Percentiles rank a stretch among this genome's conserved stretches.
phyloP scores from a whole-genome alignment of 225 moss, liverwort and hornwort species.

The Polytrichum commune region DNA sequence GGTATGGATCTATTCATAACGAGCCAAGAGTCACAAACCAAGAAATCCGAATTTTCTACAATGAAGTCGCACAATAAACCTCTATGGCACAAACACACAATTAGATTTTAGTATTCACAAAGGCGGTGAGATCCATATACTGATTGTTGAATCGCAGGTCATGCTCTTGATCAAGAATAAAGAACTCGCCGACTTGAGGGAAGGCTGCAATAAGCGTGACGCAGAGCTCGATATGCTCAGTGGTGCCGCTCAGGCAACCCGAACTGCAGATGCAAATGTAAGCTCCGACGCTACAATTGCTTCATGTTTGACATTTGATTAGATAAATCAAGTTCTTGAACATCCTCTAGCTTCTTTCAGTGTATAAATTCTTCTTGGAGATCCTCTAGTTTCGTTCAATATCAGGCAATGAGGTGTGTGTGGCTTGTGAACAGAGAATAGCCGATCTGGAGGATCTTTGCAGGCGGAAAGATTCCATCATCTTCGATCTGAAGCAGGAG shows the following conservation, averaged over 20 bases:
- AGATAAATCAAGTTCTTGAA: too few relatives aligned
- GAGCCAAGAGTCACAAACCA: background rate
- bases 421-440: conserved; percentile 26
- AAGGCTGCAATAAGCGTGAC: conserved; percentile 11
- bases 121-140: too few relatives aligned
- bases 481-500: conserved; percentile 28
- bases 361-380: too few relatives aligned
- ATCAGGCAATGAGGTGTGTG: conserved; percentile 6
- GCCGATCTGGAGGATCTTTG: conserved; percentile 32
- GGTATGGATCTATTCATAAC: conserved; percentile 14
- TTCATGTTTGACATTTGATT: too few relatives aligned
- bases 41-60: too few relatives aligned
- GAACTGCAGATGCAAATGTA: conserved; percentile 24
- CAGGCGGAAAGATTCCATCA: conserved; percentile 27
- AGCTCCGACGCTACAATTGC: background rate
- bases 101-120: too few relatives aligned
- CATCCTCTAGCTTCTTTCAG: too few relatives aligned
- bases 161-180: conserved; percentile 22
- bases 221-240: conserved; percentile 12
- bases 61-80: too few relatives aligned
- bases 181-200: conserved; percentile 23
- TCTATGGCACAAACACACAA: too few relatives aligned
- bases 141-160: conserved; percentile 10
- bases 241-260: conserved; percentile 21
- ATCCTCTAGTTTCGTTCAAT: background rate